phyloP scores from a whole-genome alignment of 129 eudicot species.

The Tagetes patula region DNA sequence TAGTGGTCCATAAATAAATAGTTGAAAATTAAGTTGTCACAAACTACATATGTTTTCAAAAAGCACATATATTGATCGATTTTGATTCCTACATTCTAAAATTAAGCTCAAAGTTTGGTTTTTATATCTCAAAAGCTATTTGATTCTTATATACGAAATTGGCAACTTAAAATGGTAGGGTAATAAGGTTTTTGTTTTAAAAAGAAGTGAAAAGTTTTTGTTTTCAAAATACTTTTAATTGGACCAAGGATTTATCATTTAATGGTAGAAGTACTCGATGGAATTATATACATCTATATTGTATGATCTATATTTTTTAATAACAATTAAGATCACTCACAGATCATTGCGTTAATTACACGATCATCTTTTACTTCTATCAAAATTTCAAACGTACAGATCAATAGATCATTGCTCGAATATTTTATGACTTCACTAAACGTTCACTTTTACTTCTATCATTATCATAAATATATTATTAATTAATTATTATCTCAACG shows the following conservation, averaged over 20 bases:
- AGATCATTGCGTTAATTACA: too few species aligned
- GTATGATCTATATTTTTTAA: too few species aligned
- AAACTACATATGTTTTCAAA: background rate
- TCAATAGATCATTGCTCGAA: too few species aligned
- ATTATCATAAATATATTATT: slow-evolving; percentile 7
- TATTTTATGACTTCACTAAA: background rate
- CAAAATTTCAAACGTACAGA: too few species aligned
- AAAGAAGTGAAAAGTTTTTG: too few species aligned
- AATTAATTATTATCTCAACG: background rate
- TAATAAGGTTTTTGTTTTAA: background rate
- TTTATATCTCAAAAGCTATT: slow-evolving; percentile 14
- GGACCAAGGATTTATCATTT: too few species aligned
- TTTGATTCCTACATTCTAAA: slow-evolving; percentile 17
- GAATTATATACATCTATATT: too few species aligned
- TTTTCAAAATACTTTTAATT: too few species aligned
- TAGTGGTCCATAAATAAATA: too few species aligned
- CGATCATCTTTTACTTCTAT: too few species aligned
- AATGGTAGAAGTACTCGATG: too few species aligned
- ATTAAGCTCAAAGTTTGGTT: slow-evolving; percentile 13
- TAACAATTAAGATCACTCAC: too few species aligned
- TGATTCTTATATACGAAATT: background rate
- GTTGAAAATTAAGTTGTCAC: background rate
- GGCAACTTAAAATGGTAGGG: background rate
- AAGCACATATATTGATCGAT: background rate
- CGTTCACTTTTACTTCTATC: slow-evolving; percentile 17